These are phyloP conservation scores for Fusarium globosum DNA, from an alignment of 2,329 filamentous ascomycete genomes.

Conservation along the genomic window DNA sequence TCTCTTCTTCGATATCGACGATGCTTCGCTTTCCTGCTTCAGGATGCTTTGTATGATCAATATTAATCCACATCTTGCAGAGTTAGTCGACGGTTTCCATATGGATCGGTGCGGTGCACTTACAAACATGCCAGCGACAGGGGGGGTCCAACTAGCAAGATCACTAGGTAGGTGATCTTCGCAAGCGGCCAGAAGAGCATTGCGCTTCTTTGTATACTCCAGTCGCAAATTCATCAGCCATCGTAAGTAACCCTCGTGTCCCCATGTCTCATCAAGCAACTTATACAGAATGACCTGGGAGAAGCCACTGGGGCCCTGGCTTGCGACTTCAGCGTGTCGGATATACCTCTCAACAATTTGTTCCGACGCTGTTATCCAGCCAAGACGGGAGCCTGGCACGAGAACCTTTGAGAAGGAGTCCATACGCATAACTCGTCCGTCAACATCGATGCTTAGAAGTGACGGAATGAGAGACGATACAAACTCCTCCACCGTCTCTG, in stretches of 20 bases:
- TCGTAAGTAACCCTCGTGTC: constrained; percentile 86
- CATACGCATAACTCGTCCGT: constrained; percentile 89
- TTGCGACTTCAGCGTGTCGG: constrained; percentile 84
- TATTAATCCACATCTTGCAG: constrained; percentile 74
- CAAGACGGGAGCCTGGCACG: constrained; percentile 81
- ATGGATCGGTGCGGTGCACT: constrained; percentile 53
- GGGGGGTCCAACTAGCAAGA: constrained; percentile 82
- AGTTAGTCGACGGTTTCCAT: background rate
- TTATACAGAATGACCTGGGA: constrained; percentile 88
- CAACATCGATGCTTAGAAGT: constrained; percentile 81
- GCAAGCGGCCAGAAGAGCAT: constrained; percentile 82
- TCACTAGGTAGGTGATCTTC: constrained; percentile 79
- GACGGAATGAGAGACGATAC: constrained; percentile 71
- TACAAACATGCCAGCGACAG: constrained; percentile 94
- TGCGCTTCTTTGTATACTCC: constrained; percentile 83
- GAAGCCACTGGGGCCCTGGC: constrained; percentile 87
- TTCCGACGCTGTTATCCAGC: constrained; percentile 90
- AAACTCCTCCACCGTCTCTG: constrained; percentile 76
- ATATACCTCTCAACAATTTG: constrained; percentile 86
- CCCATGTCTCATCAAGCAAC: constrained; percentile 93
- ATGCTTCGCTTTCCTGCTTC: constrained; percentile 63
- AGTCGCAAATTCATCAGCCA: constrained; percentile 87
- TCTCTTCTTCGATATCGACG: constrained; percentile 81
- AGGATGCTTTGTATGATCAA: constrained; percentile 76
- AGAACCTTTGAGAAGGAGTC: constrained; percentile 96